Conservation (phyloP, 2,329 filamentous ascomycete genomes). For the Capronia coronata region DNA sequence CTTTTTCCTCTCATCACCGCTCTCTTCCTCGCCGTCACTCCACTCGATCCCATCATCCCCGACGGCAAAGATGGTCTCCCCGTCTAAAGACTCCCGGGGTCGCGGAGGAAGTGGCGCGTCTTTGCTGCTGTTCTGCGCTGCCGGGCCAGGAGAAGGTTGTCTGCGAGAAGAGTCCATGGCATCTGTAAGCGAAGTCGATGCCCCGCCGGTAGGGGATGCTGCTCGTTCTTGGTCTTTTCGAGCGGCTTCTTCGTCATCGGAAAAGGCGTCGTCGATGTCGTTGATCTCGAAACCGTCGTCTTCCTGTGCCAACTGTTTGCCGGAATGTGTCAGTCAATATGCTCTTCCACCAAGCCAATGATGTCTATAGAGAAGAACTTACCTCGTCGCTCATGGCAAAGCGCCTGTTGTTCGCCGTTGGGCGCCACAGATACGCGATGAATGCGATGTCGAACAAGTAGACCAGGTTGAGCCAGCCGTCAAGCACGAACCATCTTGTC, state of each 20-base stretch:
- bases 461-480: slow-evolving; percentile 94
- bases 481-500: slow-evolving; percentile 91
- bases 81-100: slow-evolving; percentile 62
- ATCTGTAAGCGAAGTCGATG: slow-evolving; percentile 26
- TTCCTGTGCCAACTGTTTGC: slow-evolving; percentile 73
- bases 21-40: slow-evolving; percentile 61
- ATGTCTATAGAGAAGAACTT: slow-evolving; percentile 28
- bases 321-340: slow-evolving; percentile 30
- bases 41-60: slow-evolving; percentile 80
- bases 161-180: slow-evolving; percentile 6
- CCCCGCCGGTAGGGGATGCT: slow-evolving; percentile 19
- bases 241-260: slow-evolving; percentile 32
- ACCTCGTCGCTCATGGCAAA: slow-evolving; percentile 98
- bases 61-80: slow-evolving; percentile 93
- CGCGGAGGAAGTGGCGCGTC: slow-evolving; percentile 32
- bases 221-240: slow-evolving; percentile 32
- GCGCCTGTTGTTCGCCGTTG: slow-evolving; percentile 89
- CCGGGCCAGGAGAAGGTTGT: slow-evolving; percentile 13
- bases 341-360: not conserved
- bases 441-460: slow-evolving; percentile 91
- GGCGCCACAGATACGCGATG: slow-evolving; percentile 92
- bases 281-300: slow-evolving; percentile 97
- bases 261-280: slow-evolving; percentile 66
- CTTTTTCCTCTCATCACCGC: slow-evolving; percentile 49
- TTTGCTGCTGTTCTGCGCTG: slow-evolving; percentile 19